These are phyloP conservation scores for Kentomonas sorsogonicus DNA, from an alignment of 208 protist genomes.

Conservation along the genomic window DNA sequence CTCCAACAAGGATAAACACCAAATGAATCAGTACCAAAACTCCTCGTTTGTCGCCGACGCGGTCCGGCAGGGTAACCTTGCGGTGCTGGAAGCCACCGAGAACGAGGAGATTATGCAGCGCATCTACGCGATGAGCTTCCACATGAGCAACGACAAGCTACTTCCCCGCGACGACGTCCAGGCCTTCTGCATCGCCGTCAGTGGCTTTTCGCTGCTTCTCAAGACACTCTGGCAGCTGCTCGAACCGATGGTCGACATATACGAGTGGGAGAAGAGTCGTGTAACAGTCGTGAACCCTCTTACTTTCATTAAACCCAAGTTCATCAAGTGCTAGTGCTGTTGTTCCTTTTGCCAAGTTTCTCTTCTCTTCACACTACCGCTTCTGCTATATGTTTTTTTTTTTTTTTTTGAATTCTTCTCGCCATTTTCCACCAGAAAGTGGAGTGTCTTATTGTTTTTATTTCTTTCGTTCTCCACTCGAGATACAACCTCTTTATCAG, in stretches of 20 bases:
- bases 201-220: conserved; percentile 31
- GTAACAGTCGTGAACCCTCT: conserved; percentile 2
- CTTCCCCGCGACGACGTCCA: conserved; percentile 29
- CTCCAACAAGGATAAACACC: conserved; percentile 16
- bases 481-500: not conserved
- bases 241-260: conserved; percentile 33
- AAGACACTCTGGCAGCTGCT: conserved; percentile 27
- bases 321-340: not conserved
- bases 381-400: not conserved
- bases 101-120: conserved; percentile 34
- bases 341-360: no score
- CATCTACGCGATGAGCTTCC: conserved; percentile 39
- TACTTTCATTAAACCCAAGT: not conserved
- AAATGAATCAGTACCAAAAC: conserved; percentile 32
- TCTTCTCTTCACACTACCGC: no score
- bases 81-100: conserved; percentile 7
- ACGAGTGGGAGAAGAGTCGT: conserved; percentile 47
- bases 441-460: not conserved
- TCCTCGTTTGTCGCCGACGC: conserved; percentile 25
- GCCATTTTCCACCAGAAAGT: no score
- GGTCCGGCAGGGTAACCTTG: conserved; percentile 13
- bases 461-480: not conserved
- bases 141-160: conserved; percentile 29
- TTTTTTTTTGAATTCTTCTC: conserved; percentile 21
- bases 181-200: conserved; percentile 34